A percentile compares a stretch with the other conserved stretches of the same genome.
Evolutionary conservation across 306 rosid genomes (phyloP).

Genomic region (Argentina anserina): DNA sequence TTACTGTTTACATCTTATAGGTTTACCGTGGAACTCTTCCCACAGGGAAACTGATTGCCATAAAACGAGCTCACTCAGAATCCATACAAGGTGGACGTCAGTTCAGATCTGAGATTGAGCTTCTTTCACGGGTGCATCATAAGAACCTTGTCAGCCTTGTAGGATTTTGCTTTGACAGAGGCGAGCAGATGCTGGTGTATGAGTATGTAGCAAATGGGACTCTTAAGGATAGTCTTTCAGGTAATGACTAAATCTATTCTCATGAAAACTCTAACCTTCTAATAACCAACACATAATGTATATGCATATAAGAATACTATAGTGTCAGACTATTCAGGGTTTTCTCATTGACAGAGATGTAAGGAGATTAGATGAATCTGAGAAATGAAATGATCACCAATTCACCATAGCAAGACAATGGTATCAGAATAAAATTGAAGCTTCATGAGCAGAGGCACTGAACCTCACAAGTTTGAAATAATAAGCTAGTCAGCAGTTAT

Average conservation of each 20-base stretch:
- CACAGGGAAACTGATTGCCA: constrained; percentile 48
- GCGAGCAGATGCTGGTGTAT: constrained; percentile 72
- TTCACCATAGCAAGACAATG: not conserved
- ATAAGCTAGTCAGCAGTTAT: constrained; percentile 19
- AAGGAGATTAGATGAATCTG: not conserved
- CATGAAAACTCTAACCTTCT: not conserved
- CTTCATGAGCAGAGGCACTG: not conserved
- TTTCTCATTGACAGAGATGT: not conserved
- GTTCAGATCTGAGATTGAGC: constrained; percentile 72
- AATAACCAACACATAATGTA: not conserved
- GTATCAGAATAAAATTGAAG: not conserved
- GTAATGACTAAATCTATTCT: constrained; percentile 28
- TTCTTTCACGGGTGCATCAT: constrained; percentile 67
- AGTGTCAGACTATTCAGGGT: constrained; percentile 26
- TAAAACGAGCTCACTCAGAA: constrained; percentile 51
- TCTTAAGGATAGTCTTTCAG: constrained; percentile 62
- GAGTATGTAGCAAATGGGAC: constrained; percentile 70
- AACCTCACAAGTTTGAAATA: not conserved
- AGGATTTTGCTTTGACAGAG: constrained; percentile 60
- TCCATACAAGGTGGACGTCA: constrained; percentile 57
- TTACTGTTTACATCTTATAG: constrained; percentile 17
- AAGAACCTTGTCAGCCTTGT: constrained; percentile 58
- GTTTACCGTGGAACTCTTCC: constrained; percentile 54
- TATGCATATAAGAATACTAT: not conserved
- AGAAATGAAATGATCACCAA: not conserved